A percentile compares a stretch with the other conserved stretches of the same genome.
phyloP scores from a whole-genome alignment of 768 basidiomycete species.

The button mushroom (Agaricus bisporus) region DNA sequence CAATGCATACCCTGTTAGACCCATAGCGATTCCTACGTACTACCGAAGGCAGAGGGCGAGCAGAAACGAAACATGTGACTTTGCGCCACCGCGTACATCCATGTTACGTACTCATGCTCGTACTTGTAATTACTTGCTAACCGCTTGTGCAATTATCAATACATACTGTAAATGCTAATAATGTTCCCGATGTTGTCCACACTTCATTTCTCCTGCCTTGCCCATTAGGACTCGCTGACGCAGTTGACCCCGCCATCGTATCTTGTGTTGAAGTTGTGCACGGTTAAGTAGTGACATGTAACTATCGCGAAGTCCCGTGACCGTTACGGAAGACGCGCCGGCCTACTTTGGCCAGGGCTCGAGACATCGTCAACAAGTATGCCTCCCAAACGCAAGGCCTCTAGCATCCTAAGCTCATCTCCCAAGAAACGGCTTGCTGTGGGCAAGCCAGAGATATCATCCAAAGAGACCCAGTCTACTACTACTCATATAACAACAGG shows the following conservation, averaged over 20 bases:
- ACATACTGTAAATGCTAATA: background rate
- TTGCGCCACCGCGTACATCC: too few species aligned
- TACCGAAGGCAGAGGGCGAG: too few species aligned
- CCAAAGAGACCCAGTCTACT: constrained; percentile 21
- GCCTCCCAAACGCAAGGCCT: constrained; percentile 42
- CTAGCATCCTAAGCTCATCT: background rate
- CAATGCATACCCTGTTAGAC: constrained; percentile 50
- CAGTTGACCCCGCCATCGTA: too few species aligned
- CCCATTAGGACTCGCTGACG: too few species aligned
- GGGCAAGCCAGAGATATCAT: constrained; percentile 16
- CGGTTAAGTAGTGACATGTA: background rate
- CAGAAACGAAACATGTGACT: too few species aligned
- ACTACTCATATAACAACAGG: background rate
- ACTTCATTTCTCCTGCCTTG: too few species aligned
- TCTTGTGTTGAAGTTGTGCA: too few species aligned
- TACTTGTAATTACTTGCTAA: too few species aligned
- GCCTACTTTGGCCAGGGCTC: background rate
- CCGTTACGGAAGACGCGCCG: constrained; percentile 3
- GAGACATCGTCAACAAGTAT: constrained; percentile 14
- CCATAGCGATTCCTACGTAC: constrained; percentile 30
- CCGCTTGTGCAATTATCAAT: background rate
- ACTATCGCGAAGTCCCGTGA: constrained; percentile 1
- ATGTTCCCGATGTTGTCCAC: too few species aligned
- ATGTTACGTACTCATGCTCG: too few species aligned
- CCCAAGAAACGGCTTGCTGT: background rate